Evolutionary conservation across 352 stramenopile genomes (phyloP).

Genomic region (Phytopythium aichiense): DNA sequence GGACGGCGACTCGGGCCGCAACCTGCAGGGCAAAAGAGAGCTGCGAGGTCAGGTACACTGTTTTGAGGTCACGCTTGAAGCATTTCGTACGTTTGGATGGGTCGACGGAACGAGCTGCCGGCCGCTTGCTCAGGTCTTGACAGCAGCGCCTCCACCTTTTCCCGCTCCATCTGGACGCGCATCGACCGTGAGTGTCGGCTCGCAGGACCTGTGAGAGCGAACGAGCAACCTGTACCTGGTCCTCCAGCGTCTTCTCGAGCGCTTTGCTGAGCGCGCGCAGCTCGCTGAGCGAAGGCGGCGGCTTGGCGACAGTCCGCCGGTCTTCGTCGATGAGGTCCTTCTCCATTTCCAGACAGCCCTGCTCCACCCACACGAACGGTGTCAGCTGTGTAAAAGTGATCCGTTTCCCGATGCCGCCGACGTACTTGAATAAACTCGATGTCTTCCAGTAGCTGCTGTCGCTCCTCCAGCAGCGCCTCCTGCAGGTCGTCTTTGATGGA

Average conservation of each 20-base stretch:
- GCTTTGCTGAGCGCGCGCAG: slow-evolving; percentile 52
- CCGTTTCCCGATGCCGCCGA: background rate
- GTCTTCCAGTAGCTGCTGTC: slow-evolving; percentile 63
- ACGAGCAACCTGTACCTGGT: slow-evolving; percentile 30
- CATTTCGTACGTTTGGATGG: slow-evolving; percentile 5
- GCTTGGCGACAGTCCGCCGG: slow-evolving; percentile 36
- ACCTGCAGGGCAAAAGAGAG: background rate
- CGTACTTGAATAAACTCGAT: slow-evolving; percentile 82
- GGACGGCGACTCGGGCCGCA: background rate
- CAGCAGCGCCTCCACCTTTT: slow-evolving; percentile 4
- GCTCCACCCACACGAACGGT: background rate
- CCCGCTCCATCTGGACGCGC: slow-evolving; percentile 1
- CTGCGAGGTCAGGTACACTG: background rate
- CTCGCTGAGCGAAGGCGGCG: slow-evolving; percentile 54
- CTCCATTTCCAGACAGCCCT: slow-evolving; percentile 84
- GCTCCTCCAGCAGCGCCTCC: slow-evolving; percentile 53
- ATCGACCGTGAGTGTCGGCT: background rate
- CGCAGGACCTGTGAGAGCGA: background rate
- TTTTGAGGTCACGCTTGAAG: background rate
- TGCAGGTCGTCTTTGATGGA: slow-evolving; percentile 58
- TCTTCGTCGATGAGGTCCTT: slow-evolving; percentile 81
- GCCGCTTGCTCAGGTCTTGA: background rate
- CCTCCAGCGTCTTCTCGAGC: slow-evolving; percentile 60
- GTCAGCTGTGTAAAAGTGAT: background rate
- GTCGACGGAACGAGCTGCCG: background rate